phyloP scores from a whole-genome alignment of 2,329 filamentous ascomycete species.

The Magnaporthales sp. region DNA sequence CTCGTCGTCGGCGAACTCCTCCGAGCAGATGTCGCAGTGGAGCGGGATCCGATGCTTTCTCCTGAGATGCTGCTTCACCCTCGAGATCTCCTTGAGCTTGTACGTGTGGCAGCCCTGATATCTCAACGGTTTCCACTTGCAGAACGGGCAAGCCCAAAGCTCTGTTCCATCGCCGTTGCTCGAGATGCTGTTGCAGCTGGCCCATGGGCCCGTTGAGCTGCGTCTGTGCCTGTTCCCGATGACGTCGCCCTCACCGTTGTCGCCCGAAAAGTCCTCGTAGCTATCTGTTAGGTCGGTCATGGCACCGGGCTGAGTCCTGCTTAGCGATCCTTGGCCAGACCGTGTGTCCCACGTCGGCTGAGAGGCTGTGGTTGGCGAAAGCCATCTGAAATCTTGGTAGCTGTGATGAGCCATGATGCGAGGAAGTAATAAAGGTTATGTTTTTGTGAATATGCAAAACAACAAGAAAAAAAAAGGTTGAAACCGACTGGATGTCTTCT shows the following conservation, averaged over 20 bases:
- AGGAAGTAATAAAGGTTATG: neutral
- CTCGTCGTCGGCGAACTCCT: slow-evolving; percentile 9
- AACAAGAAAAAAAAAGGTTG: neutral
- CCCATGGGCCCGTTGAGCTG: neutral
- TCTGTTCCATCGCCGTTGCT: neutral
- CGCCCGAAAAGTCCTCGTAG: neutral
- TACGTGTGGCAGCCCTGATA: slow-evolving; percentile 10
- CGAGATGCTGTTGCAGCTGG: neutral
- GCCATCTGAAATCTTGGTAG: neutral
- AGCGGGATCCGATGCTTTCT: slow-evolving; percentile 9
- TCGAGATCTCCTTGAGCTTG: slow-evolving; percentile 11
- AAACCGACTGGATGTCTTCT: neutral
- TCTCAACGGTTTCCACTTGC: slow-evolving; percentile 12
- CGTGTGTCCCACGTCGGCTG: neutral
- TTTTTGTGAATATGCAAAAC: neutral
- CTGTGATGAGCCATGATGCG: neutral
- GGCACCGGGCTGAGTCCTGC: neutral
- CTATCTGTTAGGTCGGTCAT: neutral
- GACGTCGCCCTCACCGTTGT: neutral
- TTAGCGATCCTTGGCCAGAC: neutral
- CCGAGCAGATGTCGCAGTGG: slow-evolving; percentile 11
- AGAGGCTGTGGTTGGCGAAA: neutral
- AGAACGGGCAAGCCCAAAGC: slow-evolving; percentile 11
- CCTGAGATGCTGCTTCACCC: slow-evolving; percentile 13
- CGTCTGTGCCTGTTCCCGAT: neutral